Evolutionary conservation across 345 rosid species (phyloP).

Genomic region (Rhizophora apiculata): DNA sequence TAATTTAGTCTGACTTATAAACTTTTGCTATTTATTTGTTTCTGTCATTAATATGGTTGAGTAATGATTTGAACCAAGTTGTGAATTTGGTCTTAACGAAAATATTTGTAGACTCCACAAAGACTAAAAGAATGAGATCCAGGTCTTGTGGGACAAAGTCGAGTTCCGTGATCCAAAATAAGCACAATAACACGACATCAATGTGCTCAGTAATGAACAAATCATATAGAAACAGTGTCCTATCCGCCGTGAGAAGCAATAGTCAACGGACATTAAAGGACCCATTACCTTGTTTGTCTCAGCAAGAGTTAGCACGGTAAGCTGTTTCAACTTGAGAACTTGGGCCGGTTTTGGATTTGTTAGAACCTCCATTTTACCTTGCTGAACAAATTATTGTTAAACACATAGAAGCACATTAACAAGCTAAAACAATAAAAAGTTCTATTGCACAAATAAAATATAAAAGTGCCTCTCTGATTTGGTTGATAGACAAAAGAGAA

Average conservation of each 20-base stretch:
- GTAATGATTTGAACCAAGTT: too few species aligned
- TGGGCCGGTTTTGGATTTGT: conserved; percentile 12
- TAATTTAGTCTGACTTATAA: too few species aligned
- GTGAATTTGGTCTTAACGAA: too few species aligned
- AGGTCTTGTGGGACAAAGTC: background rate
- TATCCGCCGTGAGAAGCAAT: background rate
- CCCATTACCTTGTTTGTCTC: conserved; percentile 17
- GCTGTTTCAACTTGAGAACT: conserved; percentile 25
- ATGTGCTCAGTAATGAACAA: background rate
- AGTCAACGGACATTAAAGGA: background rate
- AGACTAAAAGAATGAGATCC: too few species aligned
- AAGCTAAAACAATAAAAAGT: background rate
- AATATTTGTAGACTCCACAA: too few species aligned
- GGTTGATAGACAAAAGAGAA: too few species aligned
- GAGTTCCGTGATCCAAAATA: background rate
- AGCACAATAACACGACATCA: background rate
- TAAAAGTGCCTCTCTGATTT: too few species aligned
- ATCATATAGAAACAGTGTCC: background rate
- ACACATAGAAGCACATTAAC: background rate
- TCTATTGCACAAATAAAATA: too few species aligned
- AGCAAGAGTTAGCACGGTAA: conserved; percentile 20
- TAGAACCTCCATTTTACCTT: background rate
- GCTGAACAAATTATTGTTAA: background rate
- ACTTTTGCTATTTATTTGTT: too few species aligned
- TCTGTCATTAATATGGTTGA: too few species aligned